Evolutionary conservation across 1,284 basidiomycete genomes (phyloP), one percentile per base, ranked within the genome.

Genomic region (Trichosporon asahii): DNA sequence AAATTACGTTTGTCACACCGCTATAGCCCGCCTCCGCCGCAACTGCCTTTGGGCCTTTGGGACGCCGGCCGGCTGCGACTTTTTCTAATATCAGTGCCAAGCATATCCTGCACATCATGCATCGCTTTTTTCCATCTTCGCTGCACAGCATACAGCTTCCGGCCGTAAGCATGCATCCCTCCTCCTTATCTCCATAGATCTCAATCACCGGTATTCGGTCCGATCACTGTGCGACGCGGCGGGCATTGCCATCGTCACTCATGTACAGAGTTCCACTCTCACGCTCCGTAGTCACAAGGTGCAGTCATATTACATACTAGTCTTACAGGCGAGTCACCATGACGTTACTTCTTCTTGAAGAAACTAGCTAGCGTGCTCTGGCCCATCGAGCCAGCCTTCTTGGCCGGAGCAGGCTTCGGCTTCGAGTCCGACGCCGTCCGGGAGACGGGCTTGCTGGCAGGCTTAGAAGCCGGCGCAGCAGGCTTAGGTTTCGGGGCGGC

Each of bases 311-410:
- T 37, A 64, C 67, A 27, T 73, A 66, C 27, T 71, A 68, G 63
- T 77, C 76, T 23, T 78, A 73, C 65, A 78, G 75, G 11, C 77
- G 77, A 46, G 78, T 8, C 15, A 12, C 63, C 12, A 9, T 44
- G 23, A 18, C 63, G 21, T 21, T 71, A 80, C 73, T 79, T 79
- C 74, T 79, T 79, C 70, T 73, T 77, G 74, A 80, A 80, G 68
- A 80, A 80, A 15, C 77, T 76, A 23, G 76, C 74, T 23, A 80
- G 65, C 31, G 78, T 79, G 66, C 78, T 78, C 70, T 80, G 79
- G 7, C 74, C 76, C 46, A 74, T 70, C 4, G 71, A 70, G 1
- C 66, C 64, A 11, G 53, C 70, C 64, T 74, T 71, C 57, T 53
- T 70, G 64, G 66, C 31, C 37, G 49, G 49, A 7, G 66, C 68